These are phyloP conservation scores for Zhuliangozyma blackwelliae DNA, from an alignment of 1,139 yeast genomes.

Conservation along the genomic window DNA sequence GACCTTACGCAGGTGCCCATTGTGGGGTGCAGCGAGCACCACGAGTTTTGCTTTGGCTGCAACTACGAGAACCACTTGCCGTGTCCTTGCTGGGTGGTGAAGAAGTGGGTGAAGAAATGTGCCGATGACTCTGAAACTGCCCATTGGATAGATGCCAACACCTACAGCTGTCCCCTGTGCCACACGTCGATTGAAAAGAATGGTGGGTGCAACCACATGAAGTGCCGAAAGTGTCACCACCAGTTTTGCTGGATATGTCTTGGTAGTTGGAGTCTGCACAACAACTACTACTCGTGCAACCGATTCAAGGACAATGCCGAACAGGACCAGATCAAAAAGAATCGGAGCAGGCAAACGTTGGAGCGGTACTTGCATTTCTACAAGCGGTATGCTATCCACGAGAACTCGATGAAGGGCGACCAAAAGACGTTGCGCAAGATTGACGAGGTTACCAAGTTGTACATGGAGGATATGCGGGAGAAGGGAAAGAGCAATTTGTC, in stretches of 20 bases:
- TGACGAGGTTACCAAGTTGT: conserved; percentile 57
- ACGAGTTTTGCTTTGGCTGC: conserved; percentile 79
- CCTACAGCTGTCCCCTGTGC: conserved; percentile 79
- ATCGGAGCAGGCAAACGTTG: conserved; percentile 40
- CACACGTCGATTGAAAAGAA: conserved; percentile 65
- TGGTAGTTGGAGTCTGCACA: conserved; percentile 75
- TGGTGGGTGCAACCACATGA: conserved; percentile 97
- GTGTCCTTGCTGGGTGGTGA: conserved; percentile 68
- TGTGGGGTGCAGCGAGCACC: conserved; percentile 64
- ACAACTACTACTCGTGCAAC: conserved; percentile 65
- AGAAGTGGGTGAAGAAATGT: conserved; percentile 75
- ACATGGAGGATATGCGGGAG: conserved; percentile 42
- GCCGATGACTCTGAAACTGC: conserved; percentile 85
- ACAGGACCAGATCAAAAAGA: conserved; percentile 25
- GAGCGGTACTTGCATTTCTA: conserved; percentile 75
- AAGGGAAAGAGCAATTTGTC: conserved; percentile 38
- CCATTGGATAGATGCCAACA: conserved; percentile 85
- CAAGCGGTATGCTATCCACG: conserved; percentile 72
- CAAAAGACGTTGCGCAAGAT: conserved; percentile 57
- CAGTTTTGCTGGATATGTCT: conserved; percentile 95
- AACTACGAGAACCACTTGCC: conserved; percentile 78
- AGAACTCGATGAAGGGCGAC: conserved; percentile 74
- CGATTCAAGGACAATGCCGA: conserved; percentile 37
- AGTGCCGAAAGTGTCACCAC: conserved; percentile 68
- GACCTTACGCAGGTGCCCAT: conserved; percentile 44